Conservation (phyloP, 192 early-diverging fungal genomes). For the Rhizoclosmatium globosum region DNA sequence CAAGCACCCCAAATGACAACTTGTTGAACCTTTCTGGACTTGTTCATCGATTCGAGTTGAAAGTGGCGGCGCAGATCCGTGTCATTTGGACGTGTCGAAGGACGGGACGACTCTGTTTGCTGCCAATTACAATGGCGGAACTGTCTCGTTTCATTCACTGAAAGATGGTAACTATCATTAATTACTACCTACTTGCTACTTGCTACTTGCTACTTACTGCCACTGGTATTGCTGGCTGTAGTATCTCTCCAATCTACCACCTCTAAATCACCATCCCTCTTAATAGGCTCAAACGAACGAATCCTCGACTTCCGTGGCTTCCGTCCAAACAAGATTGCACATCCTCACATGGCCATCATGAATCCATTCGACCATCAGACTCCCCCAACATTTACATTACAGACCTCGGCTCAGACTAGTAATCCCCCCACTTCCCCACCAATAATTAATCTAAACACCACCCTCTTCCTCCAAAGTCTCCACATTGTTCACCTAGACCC, state of each 20-base stretch:
- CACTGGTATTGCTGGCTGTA: neutral
- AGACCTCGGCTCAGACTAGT: constrained; percentile 20
- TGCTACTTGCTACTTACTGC: neutral
- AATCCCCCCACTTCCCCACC: neutral
- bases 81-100: neutral
- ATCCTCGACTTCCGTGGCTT: neutral
- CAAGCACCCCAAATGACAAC: constrained; percentile 1
- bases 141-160: neutral
- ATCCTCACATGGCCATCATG: constrained; percentile 22
- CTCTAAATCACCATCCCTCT: neutral
- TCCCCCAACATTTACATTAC: constrained; percentile 1
- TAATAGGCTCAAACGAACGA: neutral
- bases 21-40: neutral
- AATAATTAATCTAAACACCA: neutral
- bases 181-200: neutral
- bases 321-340: neutral
- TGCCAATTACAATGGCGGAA: constrained; percentile 23
- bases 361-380: neutral
- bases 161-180: neutral
- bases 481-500: neutral
- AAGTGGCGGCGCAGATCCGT: constrained; percentile 8
- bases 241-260: neutral
- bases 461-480: neutral
- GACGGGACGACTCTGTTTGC: neutral
- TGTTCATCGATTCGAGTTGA: neutral